Percentiles rank a stretch among this genome's conserved stretches.
Conservation (phyloP, 495 filamentous ascomycete species). For the Trypethelium eluteriae region DNA sequence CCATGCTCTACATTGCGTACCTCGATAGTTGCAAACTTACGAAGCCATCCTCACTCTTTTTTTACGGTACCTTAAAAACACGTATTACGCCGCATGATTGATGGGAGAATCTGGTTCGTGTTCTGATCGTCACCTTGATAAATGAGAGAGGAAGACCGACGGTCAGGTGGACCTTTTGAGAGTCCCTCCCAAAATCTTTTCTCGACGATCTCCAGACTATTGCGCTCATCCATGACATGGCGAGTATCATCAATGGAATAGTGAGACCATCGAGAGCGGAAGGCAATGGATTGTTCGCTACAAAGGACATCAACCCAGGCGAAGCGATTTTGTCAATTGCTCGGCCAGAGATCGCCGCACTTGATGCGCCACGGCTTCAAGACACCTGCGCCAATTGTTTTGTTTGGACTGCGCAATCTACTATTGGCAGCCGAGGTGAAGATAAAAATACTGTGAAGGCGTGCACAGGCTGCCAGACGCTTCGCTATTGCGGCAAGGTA, state of each 20-base stretch:
- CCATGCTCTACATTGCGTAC: no score
- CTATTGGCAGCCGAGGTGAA: slow-evolving; percentile 24
- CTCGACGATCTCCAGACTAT: no score
- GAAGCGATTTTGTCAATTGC: slow-evolving; percentile 25
- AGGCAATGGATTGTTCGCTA: slow-evolving; percentile 35
- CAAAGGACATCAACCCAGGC: slow-evolving; percentile 23
- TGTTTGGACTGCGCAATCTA: slow-evolving; percentile 28
- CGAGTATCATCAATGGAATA: not conserved
- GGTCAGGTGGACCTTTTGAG: no score
- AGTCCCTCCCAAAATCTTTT: no score
- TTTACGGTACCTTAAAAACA: no score
- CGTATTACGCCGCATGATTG: no score
- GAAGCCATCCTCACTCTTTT: no score
- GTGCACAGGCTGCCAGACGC: slow-evolving; percentile 55
- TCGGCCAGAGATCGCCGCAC: slow-evolving; percentile 30
- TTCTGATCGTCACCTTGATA: no score
- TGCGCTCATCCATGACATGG: not conserved
- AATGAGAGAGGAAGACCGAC: no score
- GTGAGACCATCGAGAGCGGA: slow-evolving; percentile 17
- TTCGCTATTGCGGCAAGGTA: slow-evolving; percentile 62
- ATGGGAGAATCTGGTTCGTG: no score
- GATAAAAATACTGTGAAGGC: slow-evolving; percentile 38
- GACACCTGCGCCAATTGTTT: slow-evolving; percentile 39
- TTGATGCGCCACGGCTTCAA: slow-evolving; percentile 27
- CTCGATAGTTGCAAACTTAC: no score